These are phyloP conservation scores for Penicillium cosmopolitanum DNA, from an alignment of 495 filamentous ascomycete species.

Conservation along the genomic window DNA sequence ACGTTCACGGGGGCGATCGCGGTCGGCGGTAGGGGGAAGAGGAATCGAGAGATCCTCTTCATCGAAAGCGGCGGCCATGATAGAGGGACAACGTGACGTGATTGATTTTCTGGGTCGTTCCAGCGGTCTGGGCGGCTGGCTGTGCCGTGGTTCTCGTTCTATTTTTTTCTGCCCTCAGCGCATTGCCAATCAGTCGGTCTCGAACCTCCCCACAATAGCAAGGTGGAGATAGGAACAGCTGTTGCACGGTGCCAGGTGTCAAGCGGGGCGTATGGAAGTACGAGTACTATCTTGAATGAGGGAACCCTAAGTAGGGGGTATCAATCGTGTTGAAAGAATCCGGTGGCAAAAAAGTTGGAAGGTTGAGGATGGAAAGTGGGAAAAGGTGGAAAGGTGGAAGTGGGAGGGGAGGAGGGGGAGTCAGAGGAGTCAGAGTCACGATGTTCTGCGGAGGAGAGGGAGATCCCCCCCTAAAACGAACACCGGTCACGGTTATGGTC, in stretches of 20 bases:
- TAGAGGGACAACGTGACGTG: constrained; percentile 47
- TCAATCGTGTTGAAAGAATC: constrained; percentile 10
- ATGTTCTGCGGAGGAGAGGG: not conserved
- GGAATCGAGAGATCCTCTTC: constrained; percentile 94
- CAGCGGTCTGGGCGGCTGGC: constrained; percentile 20
- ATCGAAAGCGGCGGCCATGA: constrained; percentile 63
- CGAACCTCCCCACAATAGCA: constrained; percentile 36
- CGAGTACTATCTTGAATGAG: no score
- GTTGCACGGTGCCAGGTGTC: constrained; percentile 5
- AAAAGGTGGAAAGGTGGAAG: constrained; percentile 4
- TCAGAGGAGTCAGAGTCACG: constrained; percentile 3
- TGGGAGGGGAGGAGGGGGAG: not conserved
- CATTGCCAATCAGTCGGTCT: constrained; percentile 39
- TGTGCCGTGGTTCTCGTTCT: constrained; percentile 22
- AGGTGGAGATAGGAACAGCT: constrained; percentile 31
- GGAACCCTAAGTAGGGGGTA: not conserved
- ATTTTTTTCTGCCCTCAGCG: constrained; percentile 23
- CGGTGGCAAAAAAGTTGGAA: not conserved
- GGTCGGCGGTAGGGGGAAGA: constrained; percentile 66
- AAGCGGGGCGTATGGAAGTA: no score
- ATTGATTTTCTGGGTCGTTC: constrained; percentile 42
- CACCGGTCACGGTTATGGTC: not conserved
- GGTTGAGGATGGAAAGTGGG: constrained; percentile 1
- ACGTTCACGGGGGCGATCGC: constrained; percentile 44
- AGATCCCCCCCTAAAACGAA: constrained; percentile 2